A percentile compares a stretch with the other conserved stretches of the same genome.
Evolutionary conservation across 768 basidiomycete genomes (phyloP).

Genomic region (Suillus subaureus): DNA sequence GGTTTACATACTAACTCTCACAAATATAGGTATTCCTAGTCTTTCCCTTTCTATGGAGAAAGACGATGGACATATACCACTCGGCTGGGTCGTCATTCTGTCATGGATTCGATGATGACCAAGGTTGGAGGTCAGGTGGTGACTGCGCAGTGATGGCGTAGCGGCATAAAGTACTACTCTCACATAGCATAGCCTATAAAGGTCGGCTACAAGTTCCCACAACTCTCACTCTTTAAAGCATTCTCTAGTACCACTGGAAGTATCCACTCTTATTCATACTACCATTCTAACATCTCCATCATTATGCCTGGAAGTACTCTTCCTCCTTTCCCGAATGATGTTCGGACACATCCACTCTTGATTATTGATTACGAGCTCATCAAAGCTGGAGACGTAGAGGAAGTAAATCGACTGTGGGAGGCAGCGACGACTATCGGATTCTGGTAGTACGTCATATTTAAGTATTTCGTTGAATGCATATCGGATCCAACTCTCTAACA

Average conservation of each 20-base stretch:
- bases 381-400: conserved; percentile 34
- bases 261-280: too few relatives aligned
- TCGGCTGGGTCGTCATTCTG: not conserved
- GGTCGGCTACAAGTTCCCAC: not conserved
- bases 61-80: too few relatives aligned
- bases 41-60: too few relatives aligned
- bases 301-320: conserved; percentile 39
- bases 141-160: not conserved
- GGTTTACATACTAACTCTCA: too few relatives aligned
- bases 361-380: conserved; percentile 49
- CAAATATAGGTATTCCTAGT: too few relatives aligned
- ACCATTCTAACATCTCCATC: not conserved
- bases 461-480: not conserved
- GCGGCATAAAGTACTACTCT: too few relatives aligned
- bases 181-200: not conserved
- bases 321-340: conserved; percentile 48
- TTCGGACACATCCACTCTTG: conserved; percentile 47
- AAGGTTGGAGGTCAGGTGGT: not conserved
- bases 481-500: conserved; percentile 11
- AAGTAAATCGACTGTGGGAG: conserved; percentile 48
- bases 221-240: not conserved
- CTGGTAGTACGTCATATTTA: conserved; percentile 47
- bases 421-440: conserved; percentile 53
- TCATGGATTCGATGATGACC: not conserved
- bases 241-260: not conserved